These are phyloP conservation scores for Amanita molliuscula DNA, from an alignment of 768 basidiomycete genomes.

Conservation along the genomic window DNA sequence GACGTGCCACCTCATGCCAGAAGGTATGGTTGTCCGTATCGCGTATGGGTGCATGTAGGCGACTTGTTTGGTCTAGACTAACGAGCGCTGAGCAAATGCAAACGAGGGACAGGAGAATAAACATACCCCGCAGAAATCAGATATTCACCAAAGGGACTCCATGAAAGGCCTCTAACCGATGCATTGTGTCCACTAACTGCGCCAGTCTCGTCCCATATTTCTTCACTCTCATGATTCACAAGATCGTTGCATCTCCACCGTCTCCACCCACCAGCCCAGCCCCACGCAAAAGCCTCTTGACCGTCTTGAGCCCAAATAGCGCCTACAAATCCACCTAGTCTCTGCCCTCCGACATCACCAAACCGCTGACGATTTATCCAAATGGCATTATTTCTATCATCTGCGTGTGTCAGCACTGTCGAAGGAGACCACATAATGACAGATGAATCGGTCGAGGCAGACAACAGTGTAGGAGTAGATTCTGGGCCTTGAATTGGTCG, in stretches of 20 bases:
- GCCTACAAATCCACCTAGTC: slow-evolving; percentile 88
- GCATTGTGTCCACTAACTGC: slow-evolving; percentile 83
- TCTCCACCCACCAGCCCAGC: slow-evolving; percentile 93
- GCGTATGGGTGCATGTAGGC: slow-evolving; percentile 64
- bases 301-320: slow-evolving; percentile 69
- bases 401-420: slow-evolving; percentile 23
- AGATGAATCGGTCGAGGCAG: slow-evolving; percentile 91
- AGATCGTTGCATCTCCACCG: slow-evolving; percentile 52
- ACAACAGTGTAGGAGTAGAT: slow-evolving; percentile 54
- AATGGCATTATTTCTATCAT: slow-evolving; percentile 44
- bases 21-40: background rate
- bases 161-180: slow-evolving; percentile 68
- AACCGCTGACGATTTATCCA: slow-evolving; percentile 92
- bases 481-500: slow-evolving; percentile 27
- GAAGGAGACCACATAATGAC: slow-evolving; percentile 91
- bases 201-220: slow-evolving; percentile 66
- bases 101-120: background rate
- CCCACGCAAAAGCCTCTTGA: slow-evolving; percentile 67
- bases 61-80: slow-evolving; percentile 86
- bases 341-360: slow-evolving; percentile 88
- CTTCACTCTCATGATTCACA: slow-evolving; percentile 16
- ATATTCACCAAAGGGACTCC: slow-evolving; percentile 84
- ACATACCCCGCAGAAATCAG: slow-evolving; percentile 76
- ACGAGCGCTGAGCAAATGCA: slow-evolving; percentile 4
- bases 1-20: slow-evolving; percentile 88